These are phyloP conservation scores for Aspergillus intermedius DNA, from an alignment of 2,329 filamentous ascomycete genomes.

Conservation along the genomic window DNA sequence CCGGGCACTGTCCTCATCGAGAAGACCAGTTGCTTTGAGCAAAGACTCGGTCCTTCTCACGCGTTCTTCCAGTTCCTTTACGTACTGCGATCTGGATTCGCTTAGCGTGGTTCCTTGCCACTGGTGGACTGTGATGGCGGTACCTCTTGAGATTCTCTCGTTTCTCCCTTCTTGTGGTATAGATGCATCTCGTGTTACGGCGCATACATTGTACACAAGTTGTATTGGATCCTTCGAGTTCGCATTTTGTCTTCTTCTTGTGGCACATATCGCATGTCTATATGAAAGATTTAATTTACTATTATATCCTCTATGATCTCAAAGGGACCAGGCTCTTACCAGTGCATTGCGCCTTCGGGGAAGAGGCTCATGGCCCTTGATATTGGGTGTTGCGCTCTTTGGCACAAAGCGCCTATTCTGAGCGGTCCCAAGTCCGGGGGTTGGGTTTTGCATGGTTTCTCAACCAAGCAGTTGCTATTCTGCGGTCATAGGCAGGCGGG, in stretches of 20 bases:
- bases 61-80: conserved; percentile 88
- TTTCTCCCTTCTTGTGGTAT: conserved; percentile 91
- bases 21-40: conserved; percentile 71
- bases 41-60: conserved; percentile 83
- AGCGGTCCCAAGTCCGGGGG: neutral
- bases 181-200: conserved; percentile 89
- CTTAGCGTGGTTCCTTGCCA: conserved; percentile 3
- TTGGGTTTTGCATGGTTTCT: conserved; percentile 12
- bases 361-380: conserved; percentile 3
- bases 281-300: conserved; percentile 12
- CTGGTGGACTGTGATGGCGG: neutral
- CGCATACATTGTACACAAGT: conserved; percentile 81
- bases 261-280: conserved; percentile 89
- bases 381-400: conserved; percentile 5
- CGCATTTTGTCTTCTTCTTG: conserved; percentile 85
- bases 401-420: neutral
- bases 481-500: neutral
- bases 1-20: conserved; percentile 66
- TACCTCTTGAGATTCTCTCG: conserved; percentile 85
- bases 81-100: conserved; percentile 73
- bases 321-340: conserved; percentile 12
- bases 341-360: conserved; percentile 14
- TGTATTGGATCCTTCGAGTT: conserved; percentile 70
- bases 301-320: conserved; percentile 1
- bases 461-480: neutral